Evolutionary conservation across 352 stramenopile genomes (phyloP).

Genomic region (Globisporangium recalcitrans): DNA sequence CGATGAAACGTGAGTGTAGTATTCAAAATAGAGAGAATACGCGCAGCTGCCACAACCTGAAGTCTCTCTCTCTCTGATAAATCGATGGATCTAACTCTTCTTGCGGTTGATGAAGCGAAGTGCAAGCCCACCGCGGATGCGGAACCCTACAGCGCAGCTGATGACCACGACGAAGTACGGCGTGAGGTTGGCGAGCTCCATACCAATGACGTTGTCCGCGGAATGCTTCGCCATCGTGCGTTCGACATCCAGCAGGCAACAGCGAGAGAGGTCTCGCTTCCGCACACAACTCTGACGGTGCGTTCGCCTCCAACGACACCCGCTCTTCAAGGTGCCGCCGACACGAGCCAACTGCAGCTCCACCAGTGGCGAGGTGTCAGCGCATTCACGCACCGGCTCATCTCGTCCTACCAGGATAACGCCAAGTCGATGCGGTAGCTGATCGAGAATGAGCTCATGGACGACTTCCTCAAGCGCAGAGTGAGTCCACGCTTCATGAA

Average conservation of each 20-base stretch:
- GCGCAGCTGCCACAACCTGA: no score
- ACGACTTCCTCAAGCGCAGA: neutral
- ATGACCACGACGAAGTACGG: no score
- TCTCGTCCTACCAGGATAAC: constrained; percentile 29
- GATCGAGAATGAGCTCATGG: constrained; percentile 27
- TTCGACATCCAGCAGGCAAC: constrained; percentile 13
- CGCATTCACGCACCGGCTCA: constrained; percentile 25
- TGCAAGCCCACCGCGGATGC: no score
- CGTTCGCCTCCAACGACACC: constrained; percentile 13
- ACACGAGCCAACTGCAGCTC: constrained; percentile 9
- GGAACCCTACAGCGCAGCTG: no score
- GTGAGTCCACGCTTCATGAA: no score
- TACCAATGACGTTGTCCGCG: no score
- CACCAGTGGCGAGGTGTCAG: constrained; percentile 23
- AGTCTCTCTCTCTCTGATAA: no score
- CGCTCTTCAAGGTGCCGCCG: neutral
- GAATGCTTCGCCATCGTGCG: no score
- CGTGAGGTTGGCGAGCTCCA: no score
- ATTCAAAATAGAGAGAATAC: neutral
- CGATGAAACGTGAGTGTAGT: neutral
- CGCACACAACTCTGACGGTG: constrained; percentile 16
- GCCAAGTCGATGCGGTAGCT: constrained; percentile 25
- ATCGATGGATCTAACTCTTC: no score
- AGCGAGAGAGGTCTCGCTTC: constrained; percentile 25
- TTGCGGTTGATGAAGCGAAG: no score